Conservation (phyloP, 1,284 basidiomycete species). For the Mycena sp. region DNA sequence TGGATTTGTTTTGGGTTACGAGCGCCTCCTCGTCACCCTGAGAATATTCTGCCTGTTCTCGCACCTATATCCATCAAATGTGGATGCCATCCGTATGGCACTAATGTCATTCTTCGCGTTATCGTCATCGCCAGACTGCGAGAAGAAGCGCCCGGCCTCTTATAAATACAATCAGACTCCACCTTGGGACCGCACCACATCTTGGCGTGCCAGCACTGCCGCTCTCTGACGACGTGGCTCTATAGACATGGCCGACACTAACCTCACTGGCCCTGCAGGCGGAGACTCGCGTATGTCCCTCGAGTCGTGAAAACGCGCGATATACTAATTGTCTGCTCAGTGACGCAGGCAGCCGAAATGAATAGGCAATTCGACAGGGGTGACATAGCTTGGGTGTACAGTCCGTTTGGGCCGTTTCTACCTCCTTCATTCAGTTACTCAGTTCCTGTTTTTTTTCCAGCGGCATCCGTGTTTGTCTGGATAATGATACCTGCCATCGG, state of each 20-base stretch:
- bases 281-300: conserved; percentile 11
- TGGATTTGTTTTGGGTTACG: too few relatives aligned
- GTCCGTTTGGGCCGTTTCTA: not conserved
- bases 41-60: too few relatives aligned
- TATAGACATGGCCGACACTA: conserved; percentile 1
- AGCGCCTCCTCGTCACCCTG: too few relatives aligned
- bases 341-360: conserved; percentile 16
- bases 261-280: conserved; percentile 12
- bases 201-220: too few relatives aligned
- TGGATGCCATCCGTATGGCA: too few relatives aligned
- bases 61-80: too few relatives aligned
- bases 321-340: not conserved
- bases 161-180: too few relatives aligned
- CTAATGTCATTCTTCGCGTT: too few relatives aligned
- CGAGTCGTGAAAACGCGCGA: not conserved
- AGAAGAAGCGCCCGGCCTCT: too few relatives aligned
- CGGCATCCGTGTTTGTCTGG: conserved; percentile 72
- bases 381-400: conserved; percentile 22
- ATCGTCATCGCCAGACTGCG: too few relatives aligned
- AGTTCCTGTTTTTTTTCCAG: not conserved
- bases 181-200: too few relatives aligned
- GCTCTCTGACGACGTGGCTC: too few relatives aligned
- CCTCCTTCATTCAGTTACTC: not conserved
- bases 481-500: conserved; percentile 93
- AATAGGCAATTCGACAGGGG: conserved; percentile 16